Percentiles rank a stretch among this genome's conserved stretches.
Evolutionary conservation across 2,329 filamentous ascomycete species (phyloP).

Genomic region (Boeremia lycopersici): DNA sequence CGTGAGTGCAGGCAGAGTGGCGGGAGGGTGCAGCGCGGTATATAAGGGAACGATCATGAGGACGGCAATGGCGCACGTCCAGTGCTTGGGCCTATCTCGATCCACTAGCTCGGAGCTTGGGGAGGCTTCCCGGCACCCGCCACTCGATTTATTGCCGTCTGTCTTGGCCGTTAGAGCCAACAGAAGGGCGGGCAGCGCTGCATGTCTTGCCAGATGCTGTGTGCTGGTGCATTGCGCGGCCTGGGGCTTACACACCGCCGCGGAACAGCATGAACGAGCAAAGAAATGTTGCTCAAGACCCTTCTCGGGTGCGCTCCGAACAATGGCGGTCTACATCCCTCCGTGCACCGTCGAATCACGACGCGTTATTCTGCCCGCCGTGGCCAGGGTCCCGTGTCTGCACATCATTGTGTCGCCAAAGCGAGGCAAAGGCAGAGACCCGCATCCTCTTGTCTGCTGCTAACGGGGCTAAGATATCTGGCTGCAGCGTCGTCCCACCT

Average conservation of each 20-base stretch:
- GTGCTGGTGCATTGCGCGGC: slow-evolving; percentile 15
- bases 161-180: slow-evolving; percentile 10
- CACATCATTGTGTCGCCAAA: slow-evolving; percentile 16
- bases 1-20: slow-evolving; percentile 29
- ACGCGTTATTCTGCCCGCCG: slow-evolving; percentile 8
- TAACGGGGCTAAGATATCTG: slow-evolving; percentile 22
- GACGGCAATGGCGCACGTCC: slow-evolving; percentile 20
- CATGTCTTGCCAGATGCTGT: slow-evolving; percentile 20
- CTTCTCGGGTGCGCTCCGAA: slow-evolving; percentile 18
- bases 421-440: slow-evolving; percentile 19
- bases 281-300: slow-evolving; percentile 5
- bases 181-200: slow-evolving; percentile 9
- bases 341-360: background rate
- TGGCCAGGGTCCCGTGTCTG: slow-evolving; percentile 19
- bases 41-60: slow-evolving; percentile 38
- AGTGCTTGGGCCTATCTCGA: slow-evolving; percentile 19
- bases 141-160: slow-evolving; percentile 10
- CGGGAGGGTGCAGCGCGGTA: slow-evolving; percentile 23
- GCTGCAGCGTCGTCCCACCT: slow-evolving; percentile 23
- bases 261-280: slow-evolving; percentile 10
- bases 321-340: slow-evolving; percentile 2
- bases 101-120: slow-evolving; percentile 16
- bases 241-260: slow-evolving; percentile 4
- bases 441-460: slow-evolving; percentile 16
- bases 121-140: slow-evolving; percentile 9